These are phyloP conservation scores for Alloteropsis semialata DNA, from an alignment of 176 grass and related monocot species.

Conservation along the genomic window DNA sequence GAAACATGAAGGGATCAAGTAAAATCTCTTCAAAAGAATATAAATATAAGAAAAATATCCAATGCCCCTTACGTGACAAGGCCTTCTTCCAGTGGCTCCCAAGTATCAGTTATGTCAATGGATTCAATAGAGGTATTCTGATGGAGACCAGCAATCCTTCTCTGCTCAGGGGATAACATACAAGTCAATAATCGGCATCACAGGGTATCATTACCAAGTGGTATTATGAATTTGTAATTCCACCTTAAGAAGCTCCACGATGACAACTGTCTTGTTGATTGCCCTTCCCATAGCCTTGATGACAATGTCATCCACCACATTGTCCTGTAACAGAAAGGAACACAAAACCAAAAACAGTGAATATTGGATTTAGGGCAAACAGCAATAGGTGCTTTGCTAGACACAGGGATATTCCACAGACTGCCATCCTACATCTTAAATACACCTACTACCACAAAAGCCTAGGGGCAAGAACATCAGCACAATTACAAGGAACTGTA, in stretches of 20 bases:
- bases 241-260: constrained; percentile 77
- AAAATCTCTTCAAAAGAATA: neutral
- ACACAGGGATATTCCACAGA: neutral
- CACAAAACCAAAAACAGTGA: neutral
- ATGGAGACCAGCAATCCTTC: constrained; percentile 66
- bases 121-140: constrained; percentile 62
- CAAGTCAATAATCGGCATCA: neutral
- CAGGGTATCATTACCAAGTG: neutral
- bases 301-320: constrained; percentile 34
- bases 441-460: neutral
- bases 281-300: constrained; percentile 82
- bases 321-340: constrained; percentile 30
- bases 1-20: neutral
- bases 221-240: neutral
- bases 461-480: neutral
- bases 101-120: constrained; percentile 67
- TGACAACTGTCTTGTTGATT: constrained; percentile 61
- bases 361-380: neutral
- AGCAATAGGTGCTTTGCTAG: neutral
- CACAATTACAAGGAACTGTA: neutral
- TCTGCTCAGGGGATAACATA: constrained; percentile 31
- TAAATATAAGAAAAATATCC: neutral
- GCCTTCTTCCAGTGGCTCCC: constrained; percentile 80
- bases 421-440: neutral
- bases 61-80: constrained; percentile 43